Evolutionary conservation across 2,329 filamentous ascomycete genomes (phyloP).

Genomic region (Pseudogymnoascus sp.): DNA sequence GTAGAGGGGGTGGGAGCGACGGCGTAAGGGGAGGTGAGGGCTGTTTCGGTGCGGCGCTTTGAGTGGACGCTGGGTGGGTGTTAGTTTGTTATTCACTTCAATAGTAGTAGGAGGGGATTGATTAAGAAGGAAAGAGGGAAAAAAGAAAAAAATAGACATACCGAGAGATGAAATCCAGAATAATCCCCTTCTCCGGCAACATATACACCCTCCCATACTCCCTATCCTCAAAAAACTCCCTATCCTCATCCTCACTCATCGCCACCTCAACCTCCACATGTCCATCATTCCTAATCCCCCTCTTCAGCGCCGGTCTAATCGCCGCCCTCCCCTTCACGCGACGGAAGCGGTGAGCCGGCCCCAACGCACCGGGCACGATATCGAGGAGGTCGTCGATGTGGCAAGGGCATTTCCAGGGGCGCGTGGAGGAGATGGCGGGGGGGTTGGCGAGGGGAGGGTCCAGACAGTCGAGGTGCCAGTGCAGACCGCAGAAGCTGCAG

Average conservation of each 20-base stretch:
- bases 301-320: conserved; percentile 46
- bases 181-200: conserved; percentile 55
- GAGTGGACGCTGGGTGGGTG: conserved; percentile 13
- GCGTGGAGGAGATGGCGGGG: conserved; percentile 51
- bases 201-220: conserved; percentile 59
- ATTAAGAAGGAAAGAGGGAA: not conserved
- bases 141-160: conserved; percentile 32
- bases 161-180: conserved; percentile 64
- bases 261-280: conserved; percentile 62
- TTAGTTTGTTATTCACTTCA: conserved; percentile 10
- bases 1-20: not conserved
- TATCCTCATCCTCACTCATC: conserved; percentile 41
- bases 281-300: conserved; percentile 64
- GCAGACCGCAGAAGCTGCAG: conserved; percentile 72
- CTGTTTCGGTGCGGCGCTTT: conserved; percentile 11
- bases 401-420: conserved; percentile 80
- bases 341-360: conserved; percentile 53
- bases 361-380: conserved; percentile 47
- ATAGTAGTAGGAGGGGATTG: not conserved
- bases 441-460: conserved; percentile 76
- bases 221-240: conserved; percentile 49
- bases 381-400: conserved; percentile 71
- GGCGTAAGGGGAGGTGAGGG: not conserved
- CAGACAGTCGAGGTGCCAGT: conserved; percentile 90
- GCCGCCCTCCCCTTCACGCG: conserved; percentile 47